Evolutionary conservation across 1,139 yeast species (phyloP).

Genomic region (Zygoascus meyerae): DNA sequence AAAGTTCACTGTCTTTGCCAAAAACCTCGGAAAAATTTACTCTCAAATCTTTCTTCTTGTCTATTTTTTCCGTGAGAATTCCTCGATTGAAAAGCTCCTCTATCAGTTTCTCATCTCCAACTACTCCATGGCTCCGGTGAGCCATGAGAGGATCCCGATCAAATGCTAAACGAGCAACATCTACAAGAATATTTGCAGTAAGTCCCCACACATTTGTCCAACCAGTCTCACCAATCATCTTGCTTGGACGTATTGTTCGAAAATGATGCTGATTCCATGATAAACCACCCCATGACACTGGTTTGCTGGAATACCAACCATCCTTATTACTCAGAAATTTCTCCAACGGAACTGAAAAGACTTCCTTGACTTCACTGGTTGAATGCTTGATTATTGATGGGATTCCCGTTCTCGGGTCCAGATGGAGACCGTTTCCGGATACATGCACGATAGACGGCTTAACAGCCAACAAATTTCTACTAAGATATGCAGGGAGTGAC

Average conservation of each 20-base stretch:
- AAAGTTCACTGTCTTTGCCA: slow-evolving; percentile 25
- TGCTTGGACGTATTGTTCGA: slow-evolving; percentile 40
- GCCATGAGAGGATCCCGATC: slow-evolving; percentile 36
- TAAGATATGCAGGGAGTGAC: slow-evolving; percentile 65
- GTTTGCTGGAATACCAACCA: slow-evolving; percentile 32
- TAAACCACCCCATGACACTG: slow-evolving; percentile 35
- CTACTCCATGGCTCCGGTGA: slow-evolving; percentile 26
- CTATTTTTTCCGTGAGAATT: slow-evolving; percentile 21
- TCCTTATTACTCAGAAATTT: slow-evolving; percentile 23
- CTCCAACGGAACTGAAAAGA: slow-evolving; percentile 30
- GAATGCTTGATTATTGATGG: slow-evolving; percentile 33
- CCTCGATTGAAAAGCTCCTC: slow-evolving; percentile 24
- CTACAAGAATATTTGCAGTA: slow-evolving; percentile 80
- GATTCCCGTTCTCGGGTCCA: slow-evolving; percentile 25
- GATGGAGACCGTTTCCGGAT: slow-evolving; percentile 27
- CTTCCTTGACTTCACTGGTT: slow-evolving; percentile 32
- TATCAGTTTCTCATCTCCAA: slow-evolving; percentile 31
- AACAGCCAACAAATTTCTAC: slow-evolving; percentile 76
- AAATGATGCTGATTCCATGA: slow-evolving; percentile 29
- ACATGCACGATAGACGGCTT: slow-evolving; percentile 69
- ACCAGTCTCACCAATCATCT: slow-evolving; percentile 47
- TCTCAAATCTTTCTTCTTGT: slow-evolving; percentile 21
- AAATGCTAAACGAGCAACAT: slow-evolving; percentile 59
- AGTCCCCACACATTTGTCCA: slow-evolving; percentile 84
- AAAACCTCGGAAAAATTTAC: slow-evolving; percentile 24